Evolutionary conservation across 2,329 filamentous ascomycete genomes (phyloP), one percentile per base, ranked within the genome.

Genomic region (Ophiostoma sp.): DNA sequence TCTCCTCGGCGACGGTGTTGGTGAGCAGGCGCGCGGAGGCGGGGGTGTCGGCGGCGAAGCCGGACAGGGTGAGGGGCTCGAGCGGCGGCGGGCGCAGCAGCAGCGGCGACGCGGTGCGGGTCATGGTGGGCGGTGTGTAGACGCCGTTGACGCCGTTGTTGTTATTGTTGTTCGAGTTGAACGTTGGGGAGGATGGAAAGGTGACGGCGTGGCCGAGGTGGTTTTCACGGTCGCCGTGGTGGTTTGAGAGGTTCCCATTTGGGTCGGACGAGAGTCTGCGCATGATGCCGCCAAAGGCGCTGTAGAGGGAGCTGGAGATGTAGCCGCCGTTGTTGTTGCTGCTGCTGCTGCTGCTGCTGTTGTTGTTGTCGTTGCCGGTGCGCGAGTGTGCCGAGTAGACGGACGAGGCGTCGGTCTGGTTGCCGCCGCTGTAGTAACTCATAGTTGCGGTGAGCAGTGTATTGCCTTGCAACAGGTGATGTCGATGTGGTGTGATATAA

Each of bases 31-130:
- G 86, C 66, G 87, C 88, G 48, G 83, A 84, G 23, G 80, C 75
- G 23, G 83, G 81, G 3, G 90, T 93, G 75, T 83, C 84, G 1
- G 83, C 80, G 71, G 83, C 82, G 79, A 89, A 92, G 52, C 91
- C 91, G 31, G 82, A 80, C 48, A 98, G 84, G 4, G 85, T 83
- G 31, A 98, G 81, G 0, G 94, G 92, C 70, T 94, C 94, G 67
- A 98, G 86, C 0, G 94, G 94, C 13, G 94, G 94, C 1, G 93
- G 93, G 74, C 93, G 90, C 78, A 96, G 93, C 1, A 92, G 93
- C 78, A 96, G 93, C 1, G 93, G 93, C 15, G 90, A 93, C 7
- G 86, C 85, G 69, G 86, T 88, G 74, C 91, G 87, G 70, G 83
- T 81, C 10, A 81, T 66, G 1, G 69, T 62, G 3, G 70, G 69